These are phyloP conservation scores for Metarhizium guizhouense DNA, from an alignment of 2,329 filamentous ascomycete species.

Conservation along the genomic window DNA sequence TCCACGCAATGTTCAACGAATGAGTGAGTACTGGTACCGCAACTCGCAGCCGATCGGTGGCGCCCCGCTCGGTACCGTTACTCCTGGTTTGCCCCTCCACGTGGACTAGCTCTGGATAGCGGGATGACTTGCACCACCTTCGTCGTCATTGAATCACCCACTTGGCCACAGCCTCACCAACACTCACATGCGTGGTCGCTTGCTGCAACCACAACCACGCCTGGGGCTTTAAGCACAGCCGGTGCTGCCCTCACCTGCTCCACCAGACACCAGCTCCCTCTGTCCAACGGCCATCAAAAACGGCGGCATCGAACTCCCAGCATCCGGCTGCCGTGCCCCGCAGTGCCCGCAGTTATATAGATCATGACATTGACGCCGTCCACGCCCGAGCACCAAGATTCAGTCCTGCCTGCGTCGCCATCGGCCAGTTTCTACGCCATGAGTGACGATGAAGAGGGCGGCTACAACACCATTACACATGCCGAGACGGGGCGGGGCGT, in stretches of 20 bases:
- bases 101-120: background rate
- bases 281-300: background rate
- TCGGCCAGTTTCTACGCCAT: conserved; percentile 45
- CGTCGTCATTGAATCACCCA: no score
- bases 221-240: background rate
- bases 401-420: conserved; percentile 8
- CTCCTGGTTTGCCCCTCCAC: background rate
- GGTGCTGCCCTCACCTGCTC: background rate
- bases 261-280: background rate
- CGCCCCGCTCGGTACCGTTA: background rate
- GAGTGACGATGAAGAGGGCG: conserved; percentile 92
- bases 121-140: no score
- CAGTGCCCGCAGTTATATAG: background rate
- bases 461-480: conserved; percentile 89
- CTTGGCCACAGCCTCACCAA: no score
- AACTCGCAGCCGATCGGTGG: background rate
- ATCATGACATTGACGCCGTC: conserved; percentile 4
- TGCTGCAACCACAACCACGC: background rate
- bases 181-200: no score
- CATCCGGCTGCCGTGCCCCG: no score
- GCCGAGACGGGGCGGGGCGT: conserved; percentile 70
- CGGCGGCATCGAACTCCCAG: no score
- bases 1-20: background rate
- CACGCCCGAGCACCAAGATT: background rate
- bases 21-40: background rate